Evolutionary conservation across 2,329 filamentous ascomycete genomes (phyloP).

Genomic region (Calonectria pauciramosa): DNA sequence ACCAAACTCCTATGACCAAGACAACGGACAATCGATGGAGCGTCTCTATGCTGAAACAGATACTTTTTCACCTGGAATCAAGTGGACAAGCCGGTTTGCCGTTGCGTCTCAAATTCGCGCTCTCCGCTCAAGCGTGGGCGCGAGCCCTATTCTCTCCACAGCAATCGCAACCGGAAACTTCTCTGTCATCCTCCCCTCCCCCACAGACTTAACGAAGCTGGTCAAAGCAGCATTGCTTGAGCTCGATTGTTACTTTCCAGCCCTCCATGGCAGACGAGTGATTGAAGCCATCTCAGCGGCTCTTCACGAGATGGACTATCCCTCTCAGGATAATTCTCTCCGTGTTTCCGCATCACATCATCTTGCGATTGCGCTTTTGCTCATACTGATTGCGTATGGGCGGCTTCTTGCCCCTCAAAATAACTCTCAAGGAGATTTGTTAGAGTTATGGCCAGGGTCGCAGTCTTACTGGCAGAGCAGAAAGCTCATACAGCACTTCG

Average conservation of each 20-base stretch:
- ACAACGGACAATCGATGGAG: too few relatives aligned
- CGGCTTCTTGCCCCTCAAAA: not conserved
- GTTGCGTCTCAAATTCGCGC: not conserved
- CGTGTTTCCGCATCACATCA: not conserved
- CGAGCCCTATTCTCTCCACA: not conserved
- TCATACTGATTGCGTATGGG: not conserved
- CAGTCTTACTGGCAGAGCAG: not conserved
- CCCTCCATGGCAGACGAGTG: not conserved
- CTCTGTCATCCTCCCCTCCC: not conserved
- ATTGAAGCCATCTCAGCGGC: not conserved
- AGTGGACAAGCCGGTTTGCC: not conserved
- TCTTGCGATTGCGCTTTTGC: not conserved
- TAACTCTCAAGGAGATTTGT: not conserved
- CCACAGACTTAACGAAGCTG: not conserved
- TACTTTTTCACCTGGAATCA: not conserved
- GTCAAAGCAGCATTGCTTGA: not conserved
- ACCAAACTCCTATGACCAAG: not conserved
- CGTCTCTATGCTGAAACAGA: not conserved
- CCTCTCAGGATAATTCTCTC: not conserved
- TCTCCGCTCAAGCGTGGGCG: not conserved
- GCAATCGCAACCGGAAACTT: not conserved
- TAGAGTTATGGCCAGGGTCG: not conserved
- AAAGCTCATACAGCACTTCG: not conserved
- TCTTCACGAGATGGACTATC: not conserved
- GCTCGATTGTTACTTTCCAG: not conserved